Base-by-base conservation (phyloP, 768 basidiomycete species). In the Cyclocybe aegerita region DNA sequence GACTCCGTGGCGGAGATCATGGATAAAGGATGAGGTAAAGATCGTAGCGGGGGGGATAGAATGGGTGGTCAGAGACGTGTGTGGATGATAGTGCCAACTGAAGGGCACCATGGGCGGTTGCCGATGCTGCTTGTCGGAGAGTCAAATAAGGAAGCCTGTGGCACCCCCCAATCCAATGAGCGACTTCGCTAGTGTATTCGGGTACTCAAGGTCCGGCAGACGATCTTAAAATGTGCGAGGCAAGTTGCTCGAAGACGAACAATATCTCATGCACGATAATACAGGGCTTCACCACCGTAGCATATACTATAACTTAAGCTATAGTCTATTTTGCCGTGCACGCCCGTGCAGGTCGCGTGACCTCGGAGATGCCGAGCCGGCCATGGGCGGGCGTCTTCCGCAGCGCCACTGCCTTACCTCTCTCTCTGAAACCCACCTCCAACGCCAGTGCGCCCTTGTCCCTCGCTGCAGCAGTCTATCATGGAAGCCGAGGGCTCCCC, bases 1-100 rank as follows among this genome's bases (percentile, higher is more conserved):
- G 70, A 68, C 56, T 79, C 77, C 43, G 71, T 67, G 50, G 69
- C 72, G 29, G 74, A 67, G 62, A 78, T 76, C 82, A 81, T 80
- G 65, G 64, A 64, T 52, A 49, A 62, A 53, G 40, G 53, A 37
- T 8, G 16, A 23, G 7, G 45, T 56, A 51, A 44, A 54, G 48
- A 58, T 43, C 1, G 56, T 35, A 46, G 43, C 46, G 16, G 23
- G 51, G 58, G 56, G 56, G 60, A 60, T 55, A 52, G 46, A 50
- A 52, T 50, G 42, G 52, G 56, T 46, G 50, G 52, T 42, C 41
- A 53, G 43, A 48, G 59, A 34, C 43, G 40, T 41, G 34, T 38
- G 44, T 32, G 50, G 56, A 61, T 64, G 61, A 58, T 69, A 65
- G 66, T 68, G 59, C 60, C 59, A 64, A 60, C 54, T 48, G 58